Percentiles rank a stretch among this genome's conserved stretches.
These are phyloP conservation scores for Sporopachydermia lactativora DNA, from an alignment of 805 yeast genomes.

Conservation along the genomic window DNA sequence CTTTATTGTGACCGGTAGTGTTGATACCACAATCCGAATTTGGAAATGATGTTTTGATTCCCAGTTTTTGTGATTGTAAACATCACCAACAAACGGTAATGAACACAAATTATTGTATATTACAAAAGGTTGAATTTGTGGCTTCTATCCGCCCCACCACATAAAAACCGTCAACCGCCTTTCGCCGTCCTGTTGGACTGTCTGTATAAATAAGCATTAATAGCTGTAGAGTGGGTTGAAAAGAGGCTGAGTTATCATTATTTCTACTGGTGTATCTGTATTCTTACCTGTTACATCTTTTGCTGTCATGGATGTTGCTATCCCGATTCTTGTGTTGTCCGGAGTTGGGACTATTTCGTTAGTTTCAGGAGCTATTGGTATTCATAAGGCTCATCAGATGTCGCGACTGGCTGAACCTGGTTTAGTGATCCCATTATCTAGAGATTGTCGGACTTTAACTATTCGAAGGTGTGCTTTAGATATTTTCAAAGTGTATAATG, in stretches of 20 bases:
- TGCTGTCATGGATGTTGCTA: slow-evolving; percentile 1
- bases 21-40: slow-evolving; percentile 38
- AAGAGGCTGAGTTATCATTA: no score
- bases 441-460: background rate
- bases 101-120: no score
- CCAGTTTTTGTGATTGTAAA: background rate
- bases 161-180: no score
- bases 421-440: background rate
- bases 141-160: no score
- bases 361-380: background rate
- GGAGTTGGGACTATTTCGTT: background rate
- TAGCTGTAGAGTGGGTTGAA: no score
- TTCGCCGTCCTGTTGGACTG: no score
- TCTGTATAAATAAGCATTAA: no score
- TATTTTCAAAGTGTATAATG: background rate
- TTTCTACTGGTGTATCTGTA: no score
- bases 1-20: slow-evolving; percentile 47
- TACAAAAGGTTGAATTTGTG: no score
- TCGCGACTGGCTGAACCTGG: background rate
- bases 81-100: background rate
- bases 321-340: background rate
- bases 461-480: background rate
- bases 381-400: background rate
- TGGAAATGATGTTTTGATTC: slow-evolving; percentile 29
- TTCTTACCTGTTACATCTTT: background rate